Evolutionary conservation across 2,329 filamentous ascomycete species (phyloP).

Genomic region (Cercospora berteroae): DNA sequence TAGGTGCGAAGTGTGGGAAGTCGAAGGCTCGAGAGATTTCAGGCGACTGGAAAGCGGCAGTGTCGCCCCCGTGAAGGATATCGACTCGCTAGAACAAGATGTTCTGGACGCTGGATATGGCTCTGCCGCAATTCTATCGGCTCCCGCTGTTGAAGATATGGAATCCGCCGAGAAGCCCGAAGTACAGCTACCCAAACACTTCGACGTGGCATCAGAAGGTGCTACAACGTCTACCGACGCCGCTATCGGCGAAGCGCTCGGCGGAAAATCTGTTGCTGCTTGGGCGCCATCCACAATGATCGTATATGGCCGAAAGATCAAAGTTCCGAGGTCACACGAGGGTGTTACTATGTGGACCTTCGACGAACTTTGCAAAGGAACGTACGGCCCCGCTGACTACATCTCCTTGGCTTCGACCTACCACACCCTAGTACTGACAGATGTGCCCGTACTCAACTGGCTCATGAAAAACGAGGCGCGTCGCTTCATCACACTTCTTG

Average conservation of each 20-base stretch:
- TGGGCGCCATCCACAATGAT: conserved; percentile 50
- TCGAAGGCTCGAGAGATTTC: conserved; percentile 71
- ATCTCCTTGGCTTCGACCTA: conserved; percentile 76
- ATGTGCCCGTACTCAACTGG: conserved; percentile 65
- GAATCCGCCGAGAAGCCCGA: background rate
- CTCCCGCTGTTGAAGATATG: conserved; percentile 1
- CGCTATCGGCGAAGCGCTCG: conserved; percentile 22
- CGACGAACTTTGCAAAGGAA: conserved; percentile 60
- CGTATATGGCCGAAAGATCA: conserved; percentile 64
- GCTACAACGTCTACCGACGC: conserved; percentile 18
- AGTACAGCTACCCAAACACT: conserved; percentile 23
- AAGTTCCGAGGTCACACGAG: conserved; percentile 57
- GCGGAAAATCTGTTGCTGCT: conserved; percentile 14
- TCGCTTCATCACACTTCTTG: conserved; percentile 66
- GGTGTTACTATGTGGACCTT: conserved; percentile 67
- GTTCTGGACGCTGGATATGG: conserved; percentile 20
- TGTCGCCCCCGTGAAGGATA: conserved; percentile 24
- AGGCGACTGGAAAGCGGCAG: conserved; percentile 56
- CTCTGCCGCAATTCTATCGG: background rate
- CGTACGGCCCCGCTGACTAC: conserved; percentile 77
- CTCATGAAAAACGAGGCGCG: conserved; percentile 77
- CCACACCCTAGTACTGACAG: conserved; percentile 72
- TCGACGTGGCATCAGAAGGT: conserved; percentile 12
- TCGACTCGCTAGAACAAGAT: conserved; percentile 20
- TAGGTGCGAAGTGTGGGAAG: conserved; percentile 80